phyloP scores from a whole-genome alignment of 176 grass and related monocot genomes.

The Triticum turgidum region DNA sequence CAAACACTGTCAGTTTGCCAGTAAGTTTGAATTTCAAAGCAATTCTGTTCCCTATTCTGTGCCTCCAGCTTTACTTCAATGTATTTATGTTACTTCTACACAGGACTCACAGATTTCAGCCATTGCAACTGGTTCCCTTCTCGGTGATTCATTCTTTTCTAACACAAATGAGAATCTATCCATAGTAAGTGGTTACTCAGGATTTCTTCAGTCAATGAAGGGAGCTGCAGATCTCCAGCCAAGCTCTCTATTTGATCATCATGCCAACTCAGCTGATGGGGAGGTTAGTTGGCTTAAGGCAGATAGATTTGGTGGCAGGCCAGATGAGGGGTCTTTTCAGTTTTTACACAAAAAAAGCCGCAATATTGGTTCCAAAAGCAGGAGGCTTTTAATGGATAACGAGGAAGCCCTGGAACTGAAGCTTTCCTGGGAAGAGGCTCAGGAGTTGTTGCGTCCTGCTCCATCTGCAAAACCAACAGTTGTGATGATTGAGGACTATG shows the following conservation, averaged over 20 bases:
- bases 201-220: slow-evolving; percentile 78
- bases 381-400: slow-evolving; percentile 81
- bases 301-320: slow-evolving; percentile 52
- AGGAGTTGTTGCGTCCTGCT: slow-evolving; percentile 93
- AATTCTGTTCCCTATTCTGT: slow-evolving; percentile 1
- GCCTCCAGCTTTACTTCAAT: not conserved
- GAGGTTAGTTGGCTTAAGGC: slow-evolving; percentile 75
- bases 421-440: slow-evolving; percentile 94
- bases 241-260: slow-evolving; percentile 57
- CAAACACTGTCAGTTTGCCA: slow-evolving; percentile 77
- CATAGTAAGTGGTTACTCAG: slow-evolving; percentile 77
- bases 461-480: slow-evolving; percentile 78
- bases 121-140: slow-evolving; percentile 84
- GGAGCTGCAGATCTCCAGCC: slow-evolving; percentile 60
- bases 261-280: slow-evolving; percentile 59
- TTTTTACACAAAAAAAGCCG: slow-evolving; percentile 80
- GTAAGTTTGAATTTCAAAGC: slow-evolving; percentile 46
- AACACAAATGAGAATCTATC: slow-evolving; percentile 64
- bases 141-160: slow-evolving; percentile 71
- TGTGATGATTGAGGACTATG: slow-evolving; percentile 92
- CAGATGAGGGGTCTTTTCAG: slow-evolving; percentile 65
- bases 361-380: slow-evolving; percentile 85
- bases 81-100: slow-evolving; percentile 32
- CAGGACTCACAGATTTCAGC: slow-evolving; percentile 99
- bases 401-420: slow-evolving; percentile 91